Evolutionary conservation across 192 early-diverging fungal genomes (phyloP), one percentile per base, ranked within the genome.

Genomic region (Podila verticillata): DNA sequence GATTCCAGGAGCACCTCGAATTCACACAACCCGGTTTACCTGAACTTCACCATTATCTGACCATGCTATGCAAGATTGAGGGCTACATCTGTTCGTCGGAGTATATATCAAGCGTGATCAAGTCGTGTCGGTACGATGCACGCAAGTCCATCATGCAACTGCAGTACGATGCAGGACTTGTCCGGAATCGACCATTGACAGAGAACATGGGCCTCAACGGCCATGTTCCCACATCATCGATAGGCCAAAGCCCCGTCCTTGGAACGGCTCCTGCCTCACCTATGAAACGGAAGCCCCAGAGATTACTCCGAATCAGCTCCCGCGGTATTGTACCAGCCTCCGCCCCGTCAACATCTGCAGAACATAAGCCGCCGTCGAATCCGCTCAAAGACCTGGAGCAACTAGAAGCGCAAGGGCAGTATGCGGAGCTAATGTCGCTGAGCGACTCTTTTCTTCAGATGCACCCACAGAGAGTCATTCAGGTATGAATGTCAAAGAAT

Each of bases 1-100:
- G 65, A 0, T 80, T 80, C n/a, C 77, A 80, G 61, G 77, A 80
- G 24, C 77, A 80, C 29, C 56, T 80, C 5, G 65, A 80, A 31
- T 80, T 80, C n/a, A 34, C 49, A 5, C 60, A 61, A 19, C 70
- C 77, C 15, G 29, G 66, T 29, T 34, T 80, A 19, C 59, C 64
- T 2, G 77, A 80, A 9, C 65, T 80, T 6, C 70, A 61, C 13
- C 66, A 54, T 22, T 80, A 80, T 17, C 31, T 80, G 19, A 34
- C 70, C 2, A 47, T 44, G 3, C 28, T 80, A 5, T 80, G 77
- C 31, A 80, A 64, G 47, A 80, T 80, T 35, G 77, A 80, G 9
- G 77, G 77, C 0, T 80, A 24, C 39, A 72, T 80, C 2, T 80
- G 77, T 29, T 80, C 77, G n/a, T 57, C 77, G 2, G 70, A 80